A percentile compares a stretch with the other conserved stretches of the same genome.
These are phyloP conservation scores for Cercospora berteroae DNA, from an alignment of 2,329 filamentous ascomycete genomes.

Conservation along the genomic window DNA sequence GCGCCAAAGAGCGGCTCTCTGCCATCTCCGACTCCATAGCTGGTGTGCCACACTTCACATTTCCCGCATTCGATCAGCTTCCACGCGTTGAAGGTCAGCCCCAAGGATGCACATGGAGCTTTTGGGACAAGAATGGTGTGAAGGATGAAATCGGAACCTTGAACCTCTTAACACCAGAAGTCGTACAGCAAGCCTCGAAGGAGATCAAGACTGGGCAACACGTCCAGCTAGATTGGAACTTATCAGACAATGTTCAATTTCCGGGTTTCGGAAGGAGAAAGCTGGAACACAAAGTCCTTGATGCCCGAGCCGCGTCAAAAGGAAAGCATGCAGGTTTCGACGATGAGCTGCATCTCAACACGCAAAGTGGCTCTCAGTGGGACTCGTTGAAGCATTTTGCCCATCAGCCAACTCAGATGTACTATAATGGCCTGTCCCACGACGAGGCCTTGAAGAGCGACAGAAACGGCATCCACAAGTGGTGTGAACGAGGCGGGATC, in stretches of 20 bases:
- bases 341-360: constrained; percentile 51
- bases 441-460: constrained; percentile 39
- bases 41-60: constrained; percentile 19
- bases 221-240: constrained; percentile 59
- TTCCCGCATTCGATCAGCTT: constrained; percentile 30
- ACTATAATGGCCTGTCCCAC: constrained; percentile 40
- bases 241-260: constrained; percentile 57
- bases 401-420: constrained; percentile 45
- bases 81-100: constrained; percentile 28
- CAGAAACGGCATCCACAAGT: constrained; percentile 45
- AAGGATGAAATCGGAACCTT: constrained; percentile 59
- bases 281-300: constrained; percentile 15
- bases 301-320: constrained; percentile 1
- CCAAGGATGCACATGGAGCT: constrained; percentile 24
- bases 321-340: constrained; percentile 56
- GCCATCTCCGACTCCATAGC: constrained; percentile 24
- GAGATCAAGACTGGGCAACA: constrained; percentile 56
- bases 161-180: constrained; percentile 58
- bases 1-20: constrained; percentile 27
- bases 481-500: constrained; percentile 52
- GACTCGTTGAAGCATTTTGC: constrained; percentile 54
- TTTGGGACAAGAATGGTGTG: constrained; percentile 31
- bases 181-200: constrained; percentile 50
- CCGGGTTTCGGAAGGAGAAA: constrained; percentile 52
- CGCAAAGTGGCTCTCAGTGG: constrained; percentile 37